Base-by-base conservation (phyloP, 176 grass and related monocot genomes). In the Oryza meridionalis region DNA sequence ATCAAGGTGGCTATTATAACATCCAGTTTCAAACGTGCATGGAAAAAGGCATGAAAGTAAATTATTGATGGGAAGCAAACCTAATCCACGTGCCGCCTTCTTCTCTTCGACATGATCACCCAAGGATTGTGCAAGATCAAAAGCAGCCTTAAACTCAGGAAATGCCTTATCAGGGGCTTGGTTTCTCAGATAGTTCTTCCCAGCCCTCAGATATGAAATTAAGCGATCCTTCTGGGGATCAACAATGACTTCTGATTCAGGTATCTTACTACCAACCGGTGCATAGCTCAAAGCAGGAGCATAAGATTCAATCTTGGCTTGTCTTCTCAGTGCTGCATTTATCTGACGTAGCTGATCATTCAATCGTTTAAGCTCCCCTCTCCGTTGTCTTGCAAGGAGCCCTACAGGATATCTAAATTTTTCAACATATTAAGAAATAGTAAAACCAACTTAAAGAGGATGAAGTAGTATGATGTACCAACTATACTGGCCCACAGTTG, bases 251-350 rank as follows among this genome's bases (percentile, higher is more conserved):
- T 95, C 93, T 16, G 86, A 88, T 86, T 98, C 93, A 81, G 80
- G 63, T 76, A 91, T 62, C 76, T 86, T 98, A 76, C 84, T 90
- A 67, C 89, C 91, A 67, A 93, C 91, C 65, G 96, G 89, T 64
- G 97, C 97, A 90, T 99, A 99, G 84, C 91, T 99, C 79, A 99
- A 87, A 62, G 83, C 73, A 67, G 97, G 93, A 73, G 97, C 97
- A 70, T 99, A 99, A 21, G 97, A 99, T 82, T 96, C 97, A 27
- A 96, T 96, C 81, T 99, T 99, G 66, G 97, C 93, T 89, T 99
- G 97, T 82, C 97, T 91, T 88, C 90, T 92, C 46, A 99, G 76
- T 64, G 97, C 94, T 69, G 91, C 91, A 89, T 99, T 99, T 82
- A 99, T 99, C 83, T 99, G 93, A 26, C 93, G 88, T 33, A 99